Base-by-base conservation (phyloP, 139 green algal species). In the Micractinium sp. region DNA sequence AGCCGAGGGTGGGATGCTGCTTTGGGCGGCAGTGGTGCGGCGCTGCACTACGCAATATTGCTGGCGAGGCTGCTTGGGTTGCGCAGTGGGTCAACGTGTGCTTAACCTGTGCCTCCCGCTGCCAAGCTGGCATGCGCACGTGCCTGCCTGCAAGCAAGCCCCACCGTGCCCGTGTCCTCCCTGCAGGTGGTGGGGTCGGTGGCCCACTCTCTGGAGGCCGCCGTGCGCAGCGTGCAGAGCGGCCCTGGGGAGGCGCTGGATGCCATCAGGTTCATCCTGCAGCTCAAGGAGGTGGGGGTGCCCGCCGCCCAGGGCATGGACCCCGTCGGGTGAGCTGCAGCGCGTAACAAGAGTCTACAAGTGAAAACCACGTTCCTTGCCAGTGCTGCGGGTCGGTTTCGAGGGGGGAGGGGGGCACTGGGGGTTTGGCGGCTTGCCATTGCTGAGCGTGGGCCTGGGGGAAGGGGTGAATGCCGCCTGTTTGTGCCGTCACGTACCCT, bases 261-360 rank as follows among this genome's bases (percentile, higher is more conserved):
- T 9, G 81, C 89, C 27, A 87, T 92, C 27, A 84, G 83, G 23
- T 85, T 90, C 23, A 69, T 95, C 33, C 83, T 94, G 88, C 56
- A 91, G 85, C 87, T 95, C 60, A 87, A 91, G 76, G 92, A 90
- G 29, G 92, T 93, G 27, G 91, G 93, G 4, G 89, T 92, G 33
- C 39, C 80, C 23, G 90, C 85, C 53, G 89, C 82, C 16, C 47
- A 89, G 53, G 71, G 69, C 36, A 56, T 90, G 36, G 90, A 95
- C 63, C 93, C 93, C 2, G 60, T 93, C 66, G 76, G 69, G 31
- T 22, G 15, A 20, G 69, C 29, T 60, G 67, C 2, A 15, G 84
- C 38, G 38, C 36, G 2, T 20, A 4, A 63, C 29, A 71, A 53
- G 60, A n/a, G n/a, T n/a, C n/a, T n/a, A n/a, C n/a, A n/a, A n/a